Evolutionary conservation across 2,329 filamentous ascomycete genomes (phyloP).

Genomic region (Nigrospora osmanthi): DNA sequence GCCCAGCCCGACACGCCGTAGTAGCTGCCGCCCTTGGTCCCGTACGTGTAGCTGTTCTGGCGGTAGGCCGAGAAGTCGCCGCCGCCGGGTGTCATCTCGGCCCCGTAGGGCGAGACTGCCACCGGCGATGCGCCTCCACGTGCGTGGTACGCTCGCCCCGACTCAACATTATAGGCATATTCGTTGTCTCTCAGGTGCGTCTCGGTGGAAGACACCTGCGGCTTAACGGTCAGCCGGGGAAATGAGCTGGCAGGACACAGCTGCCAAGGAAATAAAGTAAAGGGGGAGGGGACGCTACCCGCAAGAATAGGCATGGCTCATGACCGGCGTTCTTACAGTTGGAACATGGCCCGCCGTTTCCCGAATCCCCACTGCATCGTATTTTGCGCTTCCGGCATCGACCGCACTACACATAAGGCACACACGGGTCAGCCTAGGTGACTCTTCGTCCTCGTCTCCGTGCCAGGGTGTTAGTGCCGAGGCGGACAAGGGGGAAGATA

Average conservation of each 20-base stretch:
- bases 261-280: background rate
- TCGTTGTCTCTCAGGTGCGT: constrained; percentile 22
- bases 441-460: background rate
- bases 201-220: constrained; percentile 29
- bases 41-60: constrained; percentile 22
- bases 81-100: constrained; percentile 18
- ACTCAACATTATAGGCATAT: constrained; percentile 27
- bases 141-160: constrained; percentile 24
- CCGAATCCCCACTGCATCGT: constrained; percentile 79
- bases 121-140: constrained; percentile 19
- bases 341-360: constrained; percentile 67
- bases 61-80: constrained; percentile 26
- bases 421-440: background rate
- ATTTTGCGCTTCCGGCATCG: constrained; percentile 93
- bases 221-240: background rate
- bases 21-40: constrained; percentile 17
- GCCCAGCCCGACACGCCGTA: constrained; percentile 26
- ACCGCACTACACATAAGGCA: constrained; percentile 54
- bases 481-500: background rate
- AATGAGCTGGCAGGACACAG: background rate
- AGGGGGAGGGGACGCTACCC: constrained; percentile 44
- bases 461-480: background rate
- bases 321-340: constrained; percentile 74
- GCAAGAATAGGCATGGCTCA: constrained; percentile 68
- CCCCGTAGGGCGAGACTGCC: constrained; percentile 22